Evolutionary conservation across 805 yeast species (phyloP).

Genomic region (Clavispora phyllophila): DNA sequence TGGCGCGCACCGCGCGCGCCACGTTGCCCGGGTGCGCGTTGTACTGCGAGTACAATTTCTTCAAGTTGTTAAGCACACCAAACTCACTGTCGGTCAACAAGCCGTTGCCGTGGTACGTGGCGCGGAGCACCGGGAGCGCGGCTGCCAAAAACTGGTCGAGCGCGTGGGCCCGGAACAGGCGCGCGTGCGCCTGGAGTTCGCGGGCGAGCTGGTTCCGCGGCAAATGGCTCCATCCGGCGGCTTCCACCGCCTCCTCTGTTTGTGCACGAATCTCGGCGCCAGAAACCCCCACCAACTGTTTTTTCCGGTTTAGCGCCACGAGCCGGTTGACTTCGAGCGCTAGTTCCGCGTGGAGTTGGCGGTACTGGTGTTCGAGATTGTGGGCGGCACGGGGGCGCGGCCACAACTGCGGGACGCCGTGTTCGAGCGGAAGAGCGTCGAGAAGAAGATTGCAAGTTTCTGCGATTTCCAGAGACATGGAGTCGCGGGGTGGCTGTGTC

Average conservation of each 20-base stretch:
- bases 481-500: too few relatives aligned
- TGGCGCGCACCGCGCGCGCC: background rate
- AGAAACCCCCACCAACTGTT: background rate
- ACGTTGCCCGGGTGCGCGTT: conserved; percentile 15
- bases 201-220: background rate
- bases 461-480: background rate
- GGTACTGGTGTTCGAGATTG: conserved; percentile 24
- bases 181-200: conserved; percentile 1
- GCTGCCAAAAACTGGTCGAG: conserved; percentile 18
- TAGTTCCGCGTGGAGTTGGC: conserved; percentile 19
- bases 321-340: conserved; percentile 22
- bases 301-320: conserved; percentile 21
- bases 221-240: background rate
- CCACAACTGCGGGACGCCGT: conserved; percentile 28
- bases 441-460: background rate
- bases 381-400: background rate
- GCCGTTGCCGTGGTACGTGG: conserved; percentile 26
- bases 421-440: conserved; percentile 17
- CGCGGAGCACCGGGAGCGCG: conserved; percentile 28
- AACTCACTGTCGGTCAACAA: conserved; percentile 25
- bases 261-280: background rate
- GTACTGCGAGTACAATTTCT: conserved; percentile 16
- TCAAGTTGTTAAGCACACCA: conserved; percentile 18
- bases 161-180: conserved; percentile 20
- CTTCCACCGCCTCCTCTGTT: background rate